phyloP scores from a whole-genome alignment of 2,329 filamentous ascomycete genomes.

The Penicillium griseofulvum region DNA sequence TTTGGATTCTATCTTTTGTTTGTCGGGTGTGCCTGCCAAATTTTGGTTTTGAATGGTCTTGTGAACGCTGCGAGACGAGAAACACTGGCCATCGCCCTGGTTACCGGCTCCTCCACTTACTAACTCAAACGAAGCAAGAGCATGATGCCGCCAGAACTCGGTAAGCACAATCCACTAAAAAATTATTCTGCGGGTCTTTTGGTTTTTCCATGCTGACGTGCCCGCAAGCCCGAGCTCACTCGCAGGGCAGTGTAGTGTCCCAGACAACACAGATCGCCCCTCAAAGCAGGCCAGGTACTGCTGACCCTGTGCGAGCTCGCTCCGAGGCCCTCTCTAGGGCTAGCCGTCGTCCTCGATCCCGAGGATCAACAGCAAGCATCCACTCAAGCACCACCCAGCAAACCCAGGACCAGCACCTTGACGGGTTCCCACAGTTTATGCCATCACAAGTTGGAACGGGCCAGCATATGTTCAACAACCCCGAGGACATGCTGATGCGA shows the following conservation, averaged over 20 bases:
- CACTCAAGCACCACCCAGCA: conserved; percentile 48
- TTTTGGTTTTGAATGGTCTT: conserved; percentile 16
- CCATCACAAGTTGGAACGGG: conserved; percentile 33
- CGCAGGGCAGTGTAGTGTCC: conserved; percentile 40
- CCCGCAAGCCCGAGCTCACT: conserved; percentile 35
- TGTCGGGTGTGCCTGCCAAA: conserved; percentile 1
- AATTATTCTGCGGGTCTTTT: background rate
- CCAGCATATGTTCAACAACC: conserved; percentile 41
- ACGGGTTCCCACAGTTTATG: conserved; percentile 41
- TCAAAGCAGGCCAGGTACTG: conserved; percentile 42
- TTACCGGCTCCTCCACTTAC: conserved; percentile 27
- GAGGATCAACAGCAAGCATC: conserved; percentile 49
- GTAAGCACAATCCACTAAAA: conserved; percentile 11
- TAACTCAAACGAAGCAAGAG: conserved; percentile 9
- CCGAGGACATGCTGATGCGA: conserved; percentile 47
- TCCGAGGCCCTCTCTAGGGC: conserved; percentile 43
- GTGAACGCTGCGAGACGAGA: conserved; percentile 5
- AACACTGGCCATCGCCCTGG: conserved; percentile 24
- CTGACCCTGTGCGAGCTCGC: conserved; percentile 41
- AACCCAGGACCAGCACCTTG: conserved; percentile 43
- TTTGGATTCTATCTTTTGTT: conserved; percentile 1
- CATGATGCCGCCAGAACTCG: conserved; percentile 25
- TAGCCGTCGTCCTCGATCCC: conserved; percentile 44
- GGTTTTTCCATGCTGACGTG: conserved; percentile 7
- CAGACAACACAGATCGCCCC: conserved; percentile 39